Base-by-base conservation (phyloP, 495 filamentous ascomycete genomes). In the Talaromyces thailandensis region DNA sequence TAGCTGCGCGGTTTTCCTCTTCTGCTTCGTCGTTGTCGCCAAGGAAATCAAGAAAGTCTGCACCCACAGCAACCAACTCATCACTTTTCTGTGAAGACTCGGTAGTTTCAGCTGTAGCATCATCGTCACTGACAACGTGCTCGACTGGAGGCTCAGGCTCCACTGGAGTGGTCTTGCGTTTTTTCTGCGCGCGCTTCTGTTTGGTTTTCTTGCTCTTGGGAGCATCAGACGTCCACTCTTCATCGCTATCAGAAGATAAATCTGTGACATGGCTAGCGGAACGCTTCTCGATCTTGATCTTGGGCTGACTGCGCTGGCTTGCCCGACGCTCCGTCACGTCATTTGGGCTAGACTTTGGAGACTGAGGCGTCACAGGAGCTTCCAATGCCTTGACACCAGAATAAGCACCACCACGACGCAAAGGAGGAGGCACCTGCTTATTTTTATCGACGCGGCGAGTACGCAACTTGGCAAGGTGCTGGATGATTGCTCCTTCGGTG, bases 381-480 rank as follows among this genome's bases (percentile, higher is more conserved):
- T 66, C 51, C 21, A 53, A 2, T 35, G 60, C 23, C 50, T 61
- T 66, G 50, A 61, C 43, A 31, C 16, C 18, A n/a, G 59, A n/a
- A 31, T 32, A 60, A 31, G 61, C 12, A 23, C 67, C 67, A 12
- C 72, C 72, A 28, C 75, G 69, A 45, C 64, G 70, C n/a, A 80
- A 64, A 4, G 75, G 70, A 2, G 78, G 76, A 0, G 80, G 79
- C 2, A 78, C 73, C 1, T 58, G 53, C 28, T 77, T 73, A 0
- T 68, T 67, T 0, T 69, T 65, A 0, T 65, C 56, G 16, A 69
- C 61, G 48, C 76, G 69, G 23, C 70, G 71, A 6, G n/a, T 6
- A 1, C 79, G 78, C 1, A 82, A 60, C 59, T 82, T 82, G 0
- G 76, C 68, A 2, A 82, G 64, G 48, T 82, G 80, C 63, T 82